phyloP scores from a whole-genome alignment of 345 rosid species.

The Cardamine resedifolia region DNA sequence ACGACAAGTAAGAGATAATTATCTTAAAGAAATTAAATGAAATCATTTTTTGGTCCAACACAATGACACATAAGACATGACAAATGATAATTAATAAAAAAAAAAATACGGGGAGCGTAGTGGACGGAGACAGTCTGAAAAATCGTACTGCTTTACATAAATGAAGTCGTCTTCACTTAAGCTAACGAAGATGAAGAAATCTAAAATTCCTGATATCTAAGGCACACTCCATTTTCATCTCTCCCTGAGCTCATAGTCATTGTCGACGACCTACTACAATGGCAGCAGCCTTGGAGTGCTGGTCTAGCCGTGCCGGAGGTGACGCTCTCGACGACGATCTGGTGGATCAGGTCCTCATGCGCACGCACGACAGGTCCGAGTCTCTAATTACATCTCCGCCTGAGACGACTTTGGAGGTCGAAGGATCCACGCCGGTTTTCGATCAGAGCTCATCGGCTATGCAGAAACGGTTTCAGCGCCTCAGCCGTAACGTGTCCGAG shows the following conservation, averaged over 20 bases:
- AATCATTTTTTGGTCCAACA: constrained; percentile 10
- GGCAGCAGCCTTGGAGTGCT: constrained; percentile 99
- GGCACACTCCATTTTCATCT: constrained; percentile 9
- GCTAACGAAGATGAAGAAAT: constrained; percentile 28
- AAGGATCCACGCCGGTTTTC: constrained; percentile 28
- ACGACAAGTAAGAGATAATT: constrained; percentile 11
- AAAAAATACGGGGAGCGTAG: constrained; percentile 12
- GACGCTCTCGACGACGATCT: constrained; percentile 72
- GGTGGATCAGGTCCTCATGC: constrained; percentile 95
- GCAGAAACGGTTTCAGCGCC: constrained; percentile 79
- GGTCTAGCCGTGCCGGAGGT: constrained; percentile 74
- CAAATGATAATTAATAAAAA: background rate
- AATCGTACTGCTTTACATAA: constrained; percentile 25
- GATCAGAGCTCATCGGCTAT: constrained; percentile 52
- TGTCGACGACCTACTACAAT: constrained; percentile 31
- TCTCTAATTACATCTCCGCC: constrained; percentile 27
- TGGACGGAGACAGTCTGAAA: constrained; percentile 23
- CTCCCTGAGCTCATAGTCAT: background rate
- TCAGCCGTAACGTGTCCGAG: constrained; percentile 82
- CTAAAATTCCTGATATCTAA: constrained; percentile 31
- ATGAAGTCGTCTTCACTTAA: constrained; percentile 25
- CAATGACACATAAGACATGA: background rate
- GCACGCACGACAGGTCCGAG: constrained; percentile 77
- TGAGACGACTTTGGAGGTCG: constrained; percentile 14
- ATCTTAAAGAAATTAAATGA: constrained; percentile 6